Evolutionary conservation across 225 moss, liverwort and hornwort genomes (phyloP).

Genomic region (Bryum argenteum): DNA sequence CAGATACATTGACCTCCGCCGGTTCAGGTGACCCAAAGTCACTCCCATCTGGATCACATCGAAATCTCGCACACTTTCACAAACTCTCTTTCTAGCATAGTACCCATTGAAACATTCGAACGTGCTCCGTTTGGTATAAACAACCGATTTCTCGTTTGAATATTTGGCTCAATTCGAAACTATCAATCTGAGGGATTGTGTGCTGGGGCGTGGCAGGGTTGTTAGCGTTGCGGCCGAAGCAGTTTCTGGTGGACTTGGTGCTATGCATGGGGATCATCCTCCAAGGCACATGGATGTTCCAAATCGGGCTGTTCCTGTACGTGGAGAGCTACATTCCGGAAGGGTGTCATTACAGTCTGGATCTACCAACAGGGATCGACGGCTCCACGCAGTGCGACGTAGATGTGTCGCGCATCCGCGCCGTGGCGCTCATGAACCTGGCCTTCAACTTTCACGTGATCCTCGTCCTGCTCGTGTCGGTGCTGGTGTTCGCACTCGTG

Average conservation of each 20-base stretch:
- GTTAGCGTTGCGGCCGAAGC: constrained; percentile 66
- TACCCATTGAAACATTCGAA: too few species aligned
- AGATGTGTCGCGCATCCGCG: constrained; percentile 66
- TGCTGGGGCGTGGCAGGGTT: constrained; percentile 39
- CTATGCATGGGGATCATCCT: constrained; percentile 69
- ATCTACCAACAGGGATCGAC: constrained; percentile 62
- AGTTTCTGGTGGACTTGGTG: constrained; percentile 72
- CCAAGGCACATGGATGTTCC: constrained; percentile 89
- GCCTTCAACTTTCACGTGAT: constrained; percentile 80
- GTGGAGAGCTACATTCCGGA: constrained; percentile 71
- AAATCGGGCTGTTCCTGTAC: constrained; percentile 64
- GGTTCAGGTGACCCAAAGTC: too few species aligned
- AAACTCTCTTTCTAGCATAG: too few species aligned
- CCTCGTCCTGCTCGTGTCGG: constrained; percentile 57
- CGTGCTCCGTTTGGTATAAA: too few species aligned
- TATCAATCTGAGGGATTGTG: neutral
- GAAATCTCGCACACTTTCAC: too few species aligned
- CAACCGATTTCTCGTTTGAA: too few species aligned
- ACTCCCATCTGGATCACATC: too few species aligned
- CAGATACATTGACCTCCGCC: too few species aligned
- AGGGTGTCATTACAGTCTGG: constrained; percentile 70
- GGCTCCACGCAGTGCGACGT: constrained; percentile 80
- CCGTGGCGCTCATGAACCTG: constrained; percentile 72
- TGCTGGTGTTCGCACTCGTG: constrained; percentile 59
- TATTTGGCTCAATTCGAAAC: too few species aligned